These are phyloP conservation scores for Mychonastes homosphaera DNA, from an alignment of 139 green algal genomes.

Conservation along the genomic window DNA sequence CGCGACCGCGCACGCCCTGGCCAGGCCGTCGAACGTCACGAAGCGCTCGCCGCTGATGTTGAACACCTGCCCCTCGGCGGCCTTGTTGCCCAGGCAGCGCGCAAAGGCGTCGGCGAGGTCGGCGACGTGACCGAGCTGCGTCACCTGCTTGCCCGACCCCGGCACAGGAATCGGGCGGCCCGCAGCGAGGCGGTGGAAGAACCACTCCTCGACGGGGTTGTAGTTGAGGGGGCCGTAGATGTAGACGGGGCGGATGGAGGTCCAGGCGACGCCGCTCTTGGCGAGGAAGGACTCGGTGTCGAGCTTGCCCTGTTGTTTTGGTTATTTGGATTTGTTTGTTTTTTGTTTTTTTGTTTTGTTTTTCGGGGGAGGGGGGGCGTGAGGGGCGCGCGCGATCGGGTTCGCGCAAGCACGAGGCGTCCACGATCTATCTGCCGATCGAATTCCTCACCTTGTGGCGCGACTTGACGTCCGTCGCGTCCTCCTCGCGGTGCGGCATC, in stretches of 20 bases:
- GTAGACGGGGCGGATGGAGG: constrained; percentile 86
- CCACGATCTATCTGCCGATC: neutral
- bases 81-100: constrained; percentile 64
- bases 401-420: neutral
- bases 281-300: constrained; percentile 81
- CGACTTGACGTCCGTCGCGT: constrained; percentile 78
- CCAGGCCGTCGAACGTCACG: constrained; percentile 93
- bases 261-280: constrained; percentile 70
- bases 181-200: constrained; percentile 64
- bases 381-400: neutral
- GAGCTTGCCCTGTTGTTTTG: constrained; percentile 86
- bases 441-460: constrained; percentile 72
- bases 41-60: constrained; percentile 64
- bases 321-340: constrained; percentile 88
- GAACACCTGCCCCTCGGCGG: constrained; percentile 54
- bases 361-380: neutral
- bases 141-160: constrained; percentile 21
- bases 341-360: constrained; percentile 78
- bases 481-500: constrained; percentile 87
- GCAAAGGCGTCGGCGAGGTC: constrained; percentile 80
- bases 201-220: constrained; percentile 93
- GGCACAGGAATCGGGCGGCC: constrained; percentile 82
- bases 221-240: constrained; percentile 99
- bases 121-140: constrained; percentile 82
- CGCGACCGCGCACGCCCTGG: constrained; percentile 81